A percentile compares a stretch with the other conserved stretches of the same genome.
Conservation (phyloP, 225 moss, liverwort and hornwort species). For the Antitrichia curtipendula region DNA sequence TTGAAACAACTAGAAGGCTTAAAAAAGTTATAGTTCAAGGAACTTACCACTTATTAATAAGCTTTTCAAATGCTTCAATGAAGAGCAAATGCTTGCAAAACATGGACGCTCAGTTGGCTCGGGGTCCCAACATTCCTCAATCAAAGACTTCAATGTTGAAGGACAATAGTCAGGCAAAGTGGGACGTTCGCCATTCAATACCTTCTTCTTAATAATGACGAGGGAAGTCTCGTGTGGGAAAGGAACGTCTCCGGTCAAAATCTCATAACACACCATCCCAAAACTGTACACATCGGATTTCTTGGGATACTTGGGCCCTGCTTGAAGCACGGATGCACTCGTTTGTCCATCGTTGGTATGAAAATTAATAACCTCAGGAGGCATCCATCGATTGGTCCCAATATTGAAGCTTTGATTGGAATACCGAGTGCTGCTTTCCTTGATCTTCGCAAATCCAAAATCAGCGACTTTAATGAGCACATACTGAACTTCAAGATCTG, state of each 20-base stretch:
- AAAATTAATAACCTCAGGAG: background rate
- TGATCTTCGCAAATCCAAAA: background rate
- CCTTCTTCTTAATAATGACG: background rate
- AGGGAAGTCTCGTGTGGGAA: background rate
- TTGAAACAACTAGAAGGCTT: too few species aligned
- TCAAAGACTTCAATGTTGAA: background rate
- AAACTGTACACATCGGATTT: background rate
- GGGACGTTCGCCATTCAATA: background rate
- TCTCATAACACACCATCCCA: background rate
- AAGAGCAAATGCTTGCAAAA: background rate
- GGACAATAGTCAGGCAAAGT: background rate
- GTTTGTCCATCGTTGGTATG: fast-evolving
- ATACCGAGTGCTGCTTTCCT: background rate
- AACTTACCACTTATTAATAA: background rate
- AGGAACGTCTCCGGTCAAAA: background rate
- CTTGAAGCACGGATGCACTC: background rate
- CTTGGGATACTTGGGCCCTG: background rate
- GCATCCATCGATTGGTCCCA: background rate
- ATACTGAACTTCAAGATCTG: background rate
- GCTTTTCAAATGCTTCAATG: background rate
- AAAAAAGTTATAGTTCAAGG: background rate
- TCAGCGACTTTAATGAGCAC: background rate
- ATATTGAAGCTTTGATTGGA: background rate
- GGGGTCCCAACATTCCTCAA: background rate
- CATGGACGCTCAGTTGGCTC: background rate